Evolutionary conservation across 202 grass and related monocot species (phyloP).

Genomic region (Bolboschoenoplectus hybrid): DNA sequence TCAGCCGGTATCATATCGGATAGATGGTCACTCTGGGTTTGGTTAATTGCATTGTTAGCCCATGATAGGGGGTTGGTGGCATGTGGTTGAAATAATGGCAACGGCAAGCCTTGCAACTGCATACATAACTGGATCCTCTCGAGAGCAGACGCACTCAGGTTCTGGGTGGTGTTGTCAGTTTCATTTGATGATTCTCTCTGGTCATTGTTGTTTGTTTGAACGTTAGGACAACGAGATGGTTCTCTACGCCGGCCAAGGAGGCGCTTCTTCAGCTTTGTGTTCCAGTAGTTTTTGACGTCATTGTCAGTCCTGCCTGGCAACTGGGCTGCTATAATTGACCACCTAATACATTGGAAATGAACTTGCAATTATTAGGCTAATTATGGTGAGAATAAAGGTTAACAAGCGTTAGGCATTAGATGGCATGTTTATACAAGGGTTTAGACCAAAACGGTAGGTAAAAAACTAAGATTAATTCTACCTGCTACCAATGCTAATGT

Average conservation of each 20-base stretch:
- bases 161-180: slow-evolving; percentile 21
- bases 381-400: not conserved
- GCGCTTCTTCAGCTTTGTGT: slow-evolving; percentile 93
- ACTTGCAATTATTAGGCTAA: slow-evolving; percentile 28
- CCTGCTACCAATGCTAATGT: slow-evolving; percentile 98
- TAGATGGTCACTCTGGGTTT: slow-evolving; percentile 39
- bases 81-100: slow-evolving; percentile 38
- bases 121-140: slow-evolving; percentile 84
- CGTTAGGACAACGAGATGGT: slow-evolving; percentile 13
- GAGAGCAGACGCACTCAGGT: slow-evolving; percentile 73
- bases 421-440: not conserved
- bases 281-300: slow-evolving; percentile 96
- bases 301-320: slow-evolving; percentile 93
- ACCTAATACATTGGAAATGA: slow-evolving; percentile 50
- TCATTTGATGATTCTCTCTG: slow-evolving; percentile 32
- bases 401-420: not conserved
- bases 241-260: slow-evolving; percentile 70
- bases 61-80: slow-evolving; percentile 47
- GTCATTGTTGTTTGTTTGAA: slow-evolving; percentile 28
- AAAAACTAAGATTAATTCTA: slow-evolving; percentile 27
- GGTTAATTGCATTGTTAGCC: slow-evolving; percentile 36
- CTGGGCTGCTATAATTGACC: slow-evolving; percentile 91
- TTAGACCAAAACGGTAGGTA: not conserved
- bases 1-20: slow-evolving; percentile 13
- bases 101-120: slow-evolving; percentile 68